Evolutionary conservation across 768 basidiomycete genomes (phyloP), one percentile per base, ranked within the genome.

Genomic region (Coprinopsis strossmayeri): DNA sequence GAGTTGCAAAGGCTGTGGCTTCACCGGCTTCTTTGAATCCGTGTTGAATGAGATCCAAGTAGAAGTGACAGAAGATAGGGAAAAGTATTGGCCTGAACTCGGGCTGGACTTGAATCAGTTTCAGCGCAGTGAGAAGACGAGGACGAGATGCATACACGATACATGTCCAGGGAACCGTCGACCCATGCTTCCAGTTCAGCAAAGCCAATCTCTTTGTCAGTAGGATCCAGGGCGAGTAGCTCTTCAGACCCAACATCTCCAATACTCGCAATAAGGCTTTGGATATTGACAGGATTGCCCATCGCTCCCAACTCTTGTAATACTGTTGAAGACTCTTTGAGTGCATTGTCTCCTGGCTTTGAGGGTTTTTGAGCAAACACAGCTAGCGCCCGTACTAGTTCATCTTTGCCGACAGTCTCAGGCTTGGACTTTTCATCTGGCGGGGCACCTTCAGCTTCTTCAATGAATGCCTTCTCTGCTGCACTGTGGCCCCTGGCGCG

Each of bases 11-110:
- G 35, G 15, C 40, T 38, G 39, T 41, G 25, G 35, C 17, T 42
- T 67, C 83, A 87, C 94, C 94, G 55, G 93, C 87, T 61, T 91
- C 87, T 60, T 87, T 84, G 65, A 89, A 91, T 9, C 91, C 92
- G 44, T 84, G 82, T 57, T 92, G 85, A 40, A 98, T 82, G 42
- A 99, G 77, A 63, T 97, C 95, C 25, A 99, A 74, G 64, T 95
- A 97, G 62, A 97, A 97, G 66, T 99, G 92, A 43, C 89, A 91
- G 62, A 97, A 98, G 53, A 99, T 88, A 2, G 96, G 96, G 61
- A 93, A 96, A 13, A 96, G 68, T 28, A 99, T 86, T 38, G 91
- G 93, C 38, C 88, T 77, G 57, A 99, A 87, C 65, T 99, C 94
- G 47, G 91, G 91, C 88, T 98, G 62, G 23, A 26, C 4, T n/a